Conservation (phyloP, 768 basidiomycete genomes). For the Rhodotorula taiwanensis region DNA sequence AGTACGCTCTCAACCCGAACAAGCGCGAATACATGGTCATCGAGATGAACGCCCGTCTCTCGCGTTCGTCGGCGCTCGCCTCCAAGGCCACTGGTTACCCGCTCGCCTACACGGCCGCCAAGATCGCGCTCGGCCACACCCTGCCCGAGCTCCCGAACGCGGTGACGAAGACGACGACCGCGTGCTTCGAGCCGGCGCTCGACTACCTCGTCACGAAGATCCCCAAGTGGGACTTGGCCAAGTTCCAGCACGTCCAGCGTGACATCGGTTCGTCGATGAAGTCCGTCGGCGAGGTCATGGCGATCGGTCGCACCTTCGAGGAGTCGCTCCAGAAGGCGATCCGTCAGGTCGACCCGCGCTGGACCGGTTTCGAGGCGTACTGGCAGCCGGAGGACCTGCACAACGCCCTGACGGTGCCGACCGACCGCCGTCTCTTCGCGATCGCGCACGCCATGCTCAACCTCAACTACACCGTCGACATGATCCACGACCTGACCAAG, state of each 20-base stretch:
- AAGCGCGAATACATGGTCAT: slow-evolving; percentile 95
- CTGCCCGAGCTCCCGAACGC: slow-evolving; percentile 97
- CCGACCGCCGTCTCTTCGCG: slow-evolving; percentile 92
- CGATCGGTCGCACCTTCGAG: slow-evolving; percentile 97
- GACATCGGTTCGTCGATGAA: slow-evolving; percentile 98
- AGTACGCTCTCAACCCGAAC: slow-evolving; percentile 91
- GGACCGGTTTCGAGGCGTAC: slow-evolving; percentile 95
- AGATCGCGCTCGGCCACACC: slow-evolving; percentile 94
- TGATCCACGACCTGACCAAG: slow-evolving; percentile 87
- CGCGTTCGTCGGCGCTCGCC: slow-evolving; percentile 67
- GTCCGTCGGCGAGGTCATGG: slow-evolving; percentile 99
- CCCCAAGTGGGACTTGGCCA: slow-evolving; percentile 98
- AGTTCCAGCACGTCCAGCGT: slow-evolving; percentile 90
- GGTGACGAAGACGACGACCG: slow-evolving; percentile 97
- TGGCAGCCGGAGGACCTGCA: slow-evolving; percentile 80
- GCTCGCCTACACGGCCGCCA: slow-evolving; percentile 96
- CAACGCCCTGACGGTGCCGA: slow-evolving; percentile 68
- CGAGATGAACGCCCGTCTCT: slow-evolving; percentile 50
- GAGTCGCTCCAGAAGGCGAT: slow-evolving; percentile 98
- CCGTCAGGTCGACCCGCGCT: slow-evolving; percentile 92
- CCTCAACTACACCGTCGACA: slow-evolving; percentile 80
- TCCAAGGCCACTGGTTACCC: slow-evolving; percentile 99
- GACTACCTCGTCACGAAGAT: slow-evolving; percentile 99
- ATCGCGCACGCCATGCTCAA: slow-evolving; percentile 98
- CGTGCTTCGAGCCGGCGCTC: slow-evolving; percentile 96